A percentile compares a stretch with the other conserved stretches of the same genome.
These are phyloP conservation scores for Lentinula sp. DNA, from an alignment of 768 basidiomycete species.

Conservation along the genomic window DNA sequence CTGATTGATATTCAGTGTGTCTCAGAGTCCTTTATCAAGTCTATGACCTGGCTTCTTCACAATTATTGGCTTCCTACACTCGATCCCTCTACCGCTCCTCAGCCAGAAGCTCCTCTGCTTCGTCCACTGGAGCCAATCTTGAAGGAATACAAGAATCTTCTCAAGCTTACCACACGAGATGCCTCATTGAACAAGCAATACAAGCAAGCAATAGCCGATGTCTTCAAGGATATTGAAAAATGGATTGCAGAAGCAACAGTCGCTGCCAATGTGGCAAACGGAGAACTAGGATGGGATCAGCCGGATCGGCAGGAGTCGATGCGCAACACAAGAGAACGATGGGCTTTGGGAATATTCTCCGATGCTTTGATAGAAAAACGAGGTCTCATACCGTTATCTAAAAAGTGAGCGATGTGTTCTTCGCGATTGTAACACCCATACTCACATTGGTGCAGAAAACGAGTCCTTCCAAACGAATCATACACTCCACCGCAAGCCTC, in stretches of 20 bases:
- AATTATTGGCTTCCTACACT: constrained; percentile 82
- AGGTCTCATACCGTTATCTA: constrained; percentile 74
- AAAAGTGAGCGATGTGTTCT: constrained; percentile 54
- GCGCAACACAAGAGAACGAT: constrained; percentile 50
- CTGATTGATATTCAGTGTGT: constrained; percentile 2
- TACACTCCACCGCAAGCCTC: constrained; percentile 46
- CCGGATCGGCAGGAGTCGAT: constrained; percentile 22
- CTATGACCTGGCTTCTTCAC: constrained; percentile 75
- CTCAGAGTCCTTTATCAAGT: constrained; percentile 32
- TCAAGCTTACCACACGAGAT: constrained; percentile 61
- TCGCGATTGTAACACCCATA: constrained; percentile 48
- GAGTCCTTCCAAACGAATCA: constrained; percentile 30
- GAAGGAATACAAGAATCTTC: constrained; percentile 63
- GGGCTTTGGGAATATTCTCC: constrained; percentile 65
- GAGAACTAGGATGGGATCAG: constrained; percentile 41
- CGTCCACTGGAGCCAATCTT: constrained; percentile 64
- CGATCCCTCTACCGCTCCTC: constrained; percentile 38
- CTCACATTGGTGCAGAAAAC: constrained; percentile 42
- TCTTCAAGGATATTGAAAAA: constrained; percentile 61
- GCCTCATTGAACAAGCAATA: constrained; percentile 47
- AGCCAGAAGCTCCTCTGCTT: constrained; percentile 26
- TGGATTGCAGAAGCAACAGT: constrained; percentile 76
- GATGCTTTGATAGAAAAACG: constrained; percentile 66
- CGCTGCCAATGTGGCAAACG: constrained; percentile 44
- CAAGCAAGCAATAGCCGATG: constrained; percentile 40